Evolutionary conservation across 2,329 filamentous ascomycete species (phyloP).

Genomic region (Zelopaecilomyces penicillatus): DNA sequence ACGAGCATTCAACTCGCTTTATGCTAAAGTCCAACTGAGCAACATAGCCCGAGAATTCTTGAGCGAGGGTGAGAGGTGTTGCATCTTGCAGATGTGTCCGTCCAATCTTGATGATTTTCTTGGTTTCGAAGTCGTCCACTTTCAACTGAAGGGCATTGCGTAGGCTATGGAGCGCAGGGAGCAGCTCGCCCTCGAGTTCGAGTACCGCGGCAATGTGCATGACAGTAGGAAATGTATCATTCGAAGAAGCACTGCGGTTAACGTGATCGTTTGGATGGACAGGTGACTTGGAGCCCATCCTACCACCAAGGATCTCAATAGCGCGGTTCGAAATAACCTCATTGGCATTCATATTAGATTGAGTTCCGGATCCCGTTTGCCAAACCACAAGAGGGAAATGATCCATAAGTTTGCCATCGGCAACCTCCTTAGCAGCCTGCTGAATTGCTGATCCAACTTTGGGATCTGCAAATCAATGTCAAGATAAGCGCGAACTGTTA

Average conservation of each 20-base stretch:
- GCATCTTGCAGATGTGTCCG: conserved; percentile 96
- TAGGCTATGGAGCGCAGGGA: conserved; percentile 75
- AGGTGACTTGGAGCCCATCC: conserved; percentile 94
- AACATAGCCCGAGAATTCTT: conserved; percentile 97
- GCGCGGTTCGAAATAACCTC: conserved; percentile 99
- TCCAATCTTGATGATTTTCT: conserved; percentile 97
- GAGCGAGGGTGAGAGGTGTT: conserved; percentile 86
- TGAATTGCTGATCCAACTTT: conserved; percentile 89
- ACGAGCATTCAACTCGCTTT: conserved; percentile 70
- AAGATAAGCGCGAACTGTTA: too few relatives aligned
- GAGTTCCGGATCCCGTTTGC: conserved; percentile 97
- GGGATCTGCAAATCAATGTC: conserved; percentile 33
- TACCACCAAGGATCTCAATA: conserved; percentile 92
- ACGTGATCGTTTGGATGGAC: conserved; percentile 99
- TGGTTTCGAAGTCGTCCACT: conserved; percentile 73
- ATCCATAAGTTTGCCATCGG: conserved; percentile 84
- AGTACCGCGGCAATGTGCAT: conserved; percentile 99
- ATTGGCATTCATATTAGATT: conserved; percentile 99
- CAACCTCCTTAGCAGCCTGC: conserved; percentile 88
- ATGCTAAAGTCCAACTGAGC: conserved; percentile 89
- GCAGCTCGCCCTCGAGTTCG: conserved; percentile 77
- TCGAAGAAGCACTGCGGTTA: conserved; percentile 97
- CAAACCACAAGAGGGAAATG: conserved; percentile 98
- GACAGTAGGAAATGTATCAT: conserved; percentile 98
- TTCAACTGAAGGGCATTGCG: conserved; percentile 80